Percentiles rank a stretch among this genome's conserved stretches.
These are phyloP conservation scores for Dalbergia oliveri DNA, from an alignment of 306 rosid species.

Conservation along the genomic window DNA sequence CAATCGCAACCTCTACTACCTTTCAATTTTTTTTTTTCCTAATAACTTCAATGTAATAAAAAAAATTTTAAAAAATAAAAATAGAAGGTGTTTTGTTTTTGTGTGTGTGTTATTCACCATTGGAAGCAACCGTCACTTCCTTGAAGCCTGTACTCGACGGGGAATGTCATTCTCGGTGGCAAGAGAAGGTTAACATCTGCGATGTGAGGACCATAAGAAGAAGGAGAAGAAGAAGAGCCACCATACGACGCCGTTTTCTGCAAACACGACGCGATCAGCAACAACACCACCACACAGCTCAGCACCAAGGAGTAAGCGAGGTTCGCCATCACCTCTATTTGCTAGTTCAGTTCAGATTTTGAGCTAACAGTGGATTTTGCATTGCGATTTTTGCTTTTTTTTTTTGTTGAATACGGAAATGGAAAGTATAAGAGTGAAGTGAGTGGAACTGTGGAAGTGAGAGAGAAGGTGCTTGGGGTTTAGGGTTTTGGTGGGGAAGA, in stretches of 20 bases:
- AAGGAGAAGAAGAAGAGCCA: constrained; percentile 47
- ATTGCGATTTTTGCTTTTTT: not conserved
- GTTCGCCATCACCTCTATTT: constrained; percentile 20
- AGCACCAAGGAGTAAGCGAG: constrained; percentile 8
- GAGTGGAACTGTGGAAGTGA: not conserved
- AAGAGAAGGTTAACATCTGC: constrained; percentile 82
- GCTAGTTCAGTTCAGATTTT: not conserved
- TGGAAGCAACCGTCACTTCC: constrained; percentile 97
- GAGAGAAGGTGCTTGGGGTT: not conserved
- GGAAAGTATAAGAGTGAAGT: not conserved
- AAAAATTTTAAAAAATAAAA: not conserved
- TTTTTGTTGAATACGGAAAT: not conserved
- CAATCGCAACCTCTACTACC: not conserved
- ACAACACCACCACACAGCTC: not conserved
- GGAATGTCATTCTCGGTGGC: constrained; percentile 86
- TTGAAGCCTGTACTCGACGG: constrained; percentile 85
- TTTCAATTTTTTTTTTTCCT: not conserved
- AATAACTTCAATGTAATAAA: not conserved
- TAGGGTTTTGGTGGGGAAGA: too few species aligned
- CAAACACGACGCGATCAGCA: not conserved
- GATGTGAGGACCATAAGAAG: constrained; percentile 82
- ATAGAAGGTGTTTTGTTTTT: not conserved
- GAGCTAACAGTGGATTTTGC: not conserved
- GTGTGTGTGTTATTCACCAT: constrained; percentile 54
- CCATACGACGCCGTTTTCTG: constrained; percentile 43